Conservation (phyloP, 768 basidiomycete genomes). For the Psilocybe cyanescens region DNA sequence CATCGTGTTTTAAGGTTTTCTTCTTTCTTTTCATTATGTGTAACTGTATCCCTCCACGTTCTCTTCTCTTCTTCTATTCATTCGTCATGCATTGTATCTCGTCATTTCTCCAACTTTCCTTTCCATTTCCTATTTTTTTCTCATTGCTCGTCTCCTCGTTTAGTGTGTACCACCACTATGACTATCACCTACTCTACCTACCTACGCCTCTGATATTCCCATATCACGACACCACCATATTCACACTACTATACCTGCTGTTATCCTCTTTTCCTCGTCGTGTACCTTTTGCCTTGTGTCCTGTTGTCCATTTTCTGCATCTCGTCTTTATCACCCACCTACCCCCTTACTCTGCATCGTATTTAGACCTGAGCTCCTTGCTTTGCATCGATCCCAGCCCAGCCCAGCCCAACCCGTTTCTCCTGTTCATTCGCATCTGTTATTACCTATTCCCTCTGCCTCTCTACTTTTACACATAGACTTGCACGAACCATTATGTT, state of each 20-base stretch:
- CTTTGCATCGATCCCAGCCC: not conserved
- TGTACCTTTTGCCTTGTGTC: no score
- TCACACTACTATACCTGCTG: no score
- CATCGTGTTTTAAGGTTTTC: not conserved
- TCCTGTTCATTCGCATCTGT: no score
- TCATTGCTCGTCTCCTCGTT: not conserved
- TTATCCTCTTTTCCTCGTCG: not conserved
- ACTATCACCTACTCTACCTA: not conserved
- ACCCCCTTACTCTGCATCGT: not conserved
- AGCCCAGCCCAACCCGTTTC: no score
- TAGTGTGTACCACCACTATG: not conserved
- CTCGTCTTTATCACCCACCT: not conserved
- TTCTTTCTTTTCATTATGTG: not conserved
- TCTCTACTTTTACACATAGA: no score
- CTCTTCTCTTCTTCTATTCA: conserved; percentile 8
- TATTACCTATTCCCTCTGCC: no score
- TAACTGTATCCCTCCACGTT: conserved; percentile 5
- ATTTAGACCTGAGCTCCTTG: not conserved
- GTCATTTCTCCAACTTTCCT: not conserved
- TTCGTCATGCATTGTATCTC: not conserved
- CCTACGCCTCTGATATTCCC: conserved; percentile 10
- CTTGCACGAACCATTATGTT: no score
- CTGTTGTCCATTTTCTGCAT: not conserved
- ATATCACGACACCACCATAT: conserved; percentile 1
- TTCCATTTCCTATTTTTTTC: not conserved